Evolutionary conservation across 129 eudicot species (phyloP).

Genomic region (Chrysanthemum lavandulifolium): DNA sequence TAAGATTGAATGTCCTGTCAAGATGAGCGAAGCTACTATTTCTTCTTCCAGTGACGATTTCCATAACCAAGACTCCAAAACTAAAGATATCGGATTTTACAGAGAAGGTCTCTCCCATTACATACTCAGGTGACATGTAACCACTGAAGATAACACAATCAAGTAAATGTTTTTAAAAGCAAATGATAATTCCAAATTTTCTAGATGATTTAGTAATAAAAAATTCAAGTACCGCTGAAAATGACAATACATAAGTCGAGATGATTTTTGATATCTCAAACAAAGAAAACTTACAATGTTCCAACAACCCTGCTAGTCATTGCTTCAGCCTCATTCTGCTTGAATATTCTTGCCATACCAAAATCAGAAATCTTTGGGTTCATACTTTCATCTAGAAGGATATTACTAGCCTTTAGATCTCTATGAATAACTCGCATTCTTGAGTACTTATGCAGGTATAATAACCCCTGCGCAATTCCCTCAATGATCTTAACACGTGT

Average conservation of each 20-base stretch:
- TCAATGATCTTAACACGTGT: constrained; percentile 38
- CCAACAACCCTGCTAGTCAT: too few species aligned
- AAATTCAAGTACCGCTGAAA: too few species aligned
- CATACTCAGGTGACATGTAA: constrained; percentile 71
- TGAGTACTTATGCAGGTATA: constrained; percentile 56
- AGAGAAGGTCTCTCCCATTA: constrained; percentile 43
- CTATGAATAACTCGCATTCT: constrained; percentile 56
- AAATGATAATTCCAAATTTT: too few species aligned
- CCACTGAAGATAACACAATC: constrained; percentile 16
- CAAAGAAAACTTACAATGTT: too few species aligned
- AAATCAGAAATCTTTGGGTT: constrained; percentile 61
- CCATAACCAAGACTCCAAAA: not conserved
- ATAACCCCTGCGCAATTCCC: constrained; percentile 51
- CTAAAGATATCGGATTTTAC: not conserved
- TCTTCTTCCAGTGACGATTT: too few species aligned
- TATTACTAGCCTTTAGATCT: constrained; percentile 52
- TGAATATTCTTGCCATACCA: constrained; percentile 52
- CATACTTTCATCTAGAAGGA: constrained; percentile 39
- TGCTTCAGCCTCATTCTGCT: not conserved
- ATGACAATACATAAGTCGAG: too few species aligned
- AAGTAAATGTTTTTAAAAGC: too few species aligned
- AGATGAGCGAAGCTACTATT: too few species aligned
- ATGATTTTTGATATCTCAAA: too few species aligned
- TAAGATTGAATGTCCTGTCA: not conserved
- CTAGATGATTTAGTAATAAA: too few species aligned